phyloP scores from a whole-genome alignment of 163 green algal species.

The Scenedesmus sp. region DNA sequence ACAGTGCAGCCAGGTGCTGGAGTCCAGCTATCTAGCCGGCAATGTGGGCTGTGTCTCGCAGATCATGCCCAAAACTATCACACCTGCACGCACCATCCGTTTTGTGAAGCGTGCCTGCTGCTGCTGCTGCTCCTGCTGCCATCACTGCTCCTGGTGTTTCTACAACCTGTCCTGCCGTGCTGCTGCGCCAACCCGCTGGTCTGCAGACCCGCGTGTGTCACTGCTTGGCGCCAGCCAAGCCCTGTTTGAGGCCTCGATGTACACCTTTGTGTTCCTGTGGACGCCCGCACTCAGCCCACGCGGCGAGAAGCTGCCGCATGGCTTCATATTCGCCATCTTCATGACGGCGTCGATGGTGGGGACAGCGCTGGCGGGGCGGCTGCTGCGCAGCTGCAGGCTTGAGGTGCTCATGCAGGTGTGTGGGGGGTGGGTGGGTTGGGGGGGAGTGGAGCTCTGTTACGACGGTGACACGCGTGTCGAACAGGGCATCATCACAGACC shows the following conservation, averaged over 20 bases:
- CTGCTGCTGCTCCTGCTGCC: neutral
- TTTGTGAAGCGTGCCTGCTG: neutral
- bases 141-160: neutral
- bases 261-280: conserved; percentile 94
- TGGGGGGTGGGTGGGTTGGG: no score
- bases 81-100: no score
- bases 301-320: conserved; percentile 79
- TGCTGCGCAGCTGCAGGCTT: conserved; percentile 67
- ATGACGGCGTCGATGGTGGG: conserved; percentile 96
- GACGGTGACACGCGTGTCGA: no score
- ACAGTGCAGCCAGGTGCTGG: no score
- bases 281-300: conserved; percentile 86
- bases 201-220: conserved; percentile 85
- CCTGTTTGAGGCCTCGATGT: conserved; percentile 95
- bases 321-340: conserved; percentile 98
- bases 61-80: no score
- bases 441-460: conserved; percentile 13
- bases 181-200: no score
- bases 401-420: conserved; percentile 48
- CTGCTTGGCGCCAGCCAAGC: conserved; percentile 92
- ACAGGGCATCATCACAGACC: no score
- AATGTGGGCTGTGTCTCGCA: no score
- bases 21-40: no score
- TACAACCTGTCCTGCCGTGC: no score
- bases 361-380: conserved; percentile 80